Conservation (phyloP, 768 basidiomycete genomes). For the Panaeolus papilionaceus region DNA sequence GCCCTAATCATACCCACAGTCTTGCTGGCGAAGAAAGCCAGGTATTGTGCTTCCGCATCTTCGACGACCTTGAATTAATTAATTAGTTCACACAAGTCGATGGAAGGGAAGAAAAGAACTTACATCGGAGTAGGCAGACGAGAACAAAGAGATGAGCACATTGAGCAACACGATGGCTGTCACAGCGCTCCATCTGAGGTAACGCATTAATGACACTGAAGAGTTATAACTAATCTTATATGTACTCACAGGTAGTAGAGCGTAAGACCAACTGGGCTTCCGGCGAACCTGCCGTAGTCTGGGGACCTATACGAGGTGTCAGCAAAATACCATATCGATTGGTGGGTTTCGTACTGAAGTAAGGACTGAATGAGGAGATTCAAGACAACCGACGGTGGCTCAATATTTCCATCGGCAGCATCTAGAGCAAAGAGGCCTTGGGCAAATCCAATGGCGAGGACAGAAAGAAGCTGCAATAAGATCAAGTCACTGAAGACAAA, state of each 20-base stretch:
- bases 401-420: conserved; percentile 82
- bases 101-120: conserved; percentile 28
- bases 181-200: conserved; percentile 79
- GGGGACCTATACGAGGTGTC: conserved; percentile 54
- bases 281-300: conserved; percentile 62
- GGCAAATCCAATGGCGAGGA: conserved; percentile 83
- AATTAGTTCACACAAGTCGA: neutral
- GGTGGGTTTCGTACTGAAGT: conserved; percentile 61
- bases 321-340: neutral
- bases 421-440: conserved; percentile 92
- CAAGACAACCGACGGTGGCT: conserved; percentile 58
- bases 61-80: conserved; percentile 61
- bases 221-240: neutral
- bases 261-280: conserved; percentile 61
- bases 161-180: conserved; percentile 89
- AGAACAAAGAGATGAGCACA: conserved; percentile 94
- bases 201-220: conserved; percentile 1
- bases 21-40: conserved; percentile 90
- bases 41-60: conserved; percentile 89
- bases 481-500: conserved; percentile 24
- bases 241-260: conserved; percentile 79
- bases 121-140: conserved; percentile 90
- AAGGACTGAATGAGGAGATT: conserved; percentile 81
- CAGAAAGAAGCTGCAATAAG: conserved; percentile 67
- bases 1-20: conserved; percentile 86